These are phyloP conservation scores for Pythium chondricola DNA, from an alignment of 352 stramenopile genomes.

Conservation along the genomic window DNA sequence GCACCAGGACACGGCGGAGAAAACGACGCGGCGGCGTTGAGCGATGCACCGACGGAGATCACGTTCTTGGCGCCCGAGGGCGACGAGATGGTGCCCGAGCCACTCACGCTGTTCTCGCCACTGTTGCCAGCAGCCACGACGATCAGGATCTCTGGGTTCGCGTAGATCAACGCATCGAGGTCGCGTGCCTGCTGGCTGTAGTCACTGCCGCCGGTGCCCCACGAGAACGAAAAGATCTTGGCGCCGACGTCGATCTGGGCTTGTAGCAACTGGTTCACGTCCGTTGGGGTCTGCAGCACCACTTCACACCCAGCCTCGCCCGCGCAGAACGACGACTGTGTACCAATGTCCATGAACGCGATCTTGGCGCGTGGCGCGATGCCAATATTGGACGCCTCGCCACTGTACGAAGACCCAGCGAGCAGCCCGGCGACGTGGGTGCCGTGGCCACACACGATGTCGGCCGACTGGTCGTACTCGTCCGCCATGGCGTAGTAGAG, in stretches of 20 bases:
- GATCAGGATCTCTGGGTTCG: conserved; percentile 81
- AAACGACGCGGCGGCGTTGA: conserved; percentile 56
- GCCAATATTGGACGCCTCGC: conserved; percentile 44
- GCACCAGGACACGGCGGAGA: conserved; percentile 39
- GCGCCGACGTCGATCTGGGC: conserved; percentile 66
- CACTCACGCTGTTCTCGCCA: conserved; percentile 51
- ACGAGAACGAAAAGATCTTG: conserved; percentile 83
- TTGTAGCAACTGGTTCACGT: conserved; percentile 52
- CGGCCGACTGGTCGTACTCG: conserved; percentile 51
- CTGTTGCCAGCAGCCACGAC: conserved; percentile 88
- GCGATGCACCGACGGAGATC: conserved; percentile 73
- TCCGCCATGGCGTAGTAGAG: conserved; percentile 78
- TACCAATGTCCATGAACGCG: conserved; percentile 90
- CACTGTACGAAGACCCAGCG: conserved; percentile 67
- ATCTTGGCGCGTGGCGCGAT: conserved; percentile 76
- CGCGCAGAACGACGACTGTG: conserved; percentile 39
- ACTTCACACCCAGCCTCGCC: conserved; percentile 47
- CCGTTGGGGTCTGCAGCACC: conserved; percentile 47
- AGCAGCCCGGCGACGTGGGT: conserved; percentile 85
- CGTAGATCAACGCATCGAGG: conserved; percentile 76
- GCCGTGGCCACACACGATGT: conserved; percentile 75
- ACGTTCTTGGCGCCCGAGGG: conserved; percentile 81
- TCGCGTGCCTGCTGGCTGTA: conserved; percentile 74
- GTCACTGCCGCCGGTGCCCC: conserved; percentile 67
- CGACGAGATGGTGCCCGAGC: conserved; percentile 69